Percentiles rank a stretch among this genome's conserved stretches.
These are phyloP conservation scores for Beta corolliflora DNA, from an alignment of 179 eudicot species.

Conservation along the genomic window DNA sequence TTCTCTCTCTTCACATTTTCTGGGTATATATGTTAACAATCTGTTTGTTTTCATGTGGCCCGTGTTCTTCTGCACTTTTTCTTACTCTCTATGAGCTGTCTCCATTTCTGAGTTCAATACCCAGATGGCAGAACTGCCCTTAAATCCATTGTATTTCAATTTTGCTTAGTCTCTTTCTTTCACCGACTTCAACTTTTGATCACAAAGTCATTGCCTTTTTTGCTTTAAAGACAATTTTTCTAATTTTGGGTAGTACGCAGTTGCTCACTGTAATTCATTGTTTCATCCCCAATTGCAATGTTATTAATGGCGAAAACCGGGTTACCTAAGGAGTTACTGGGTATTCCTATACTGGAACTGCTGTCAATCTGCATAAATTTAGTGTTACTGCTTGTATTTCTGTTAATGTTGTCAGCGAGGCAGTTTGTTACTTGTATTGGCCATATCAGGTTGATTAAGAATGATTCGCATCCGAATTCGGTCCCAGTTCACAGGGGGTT, in stretches of 20 bases:
- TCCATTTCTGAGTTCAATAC: constrained; percentile 29
- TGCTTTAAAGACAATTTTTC: background rate
- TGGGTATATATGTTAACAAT: constrained; percentile 24
- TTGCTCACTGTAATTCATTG: constrained; percentile 35
- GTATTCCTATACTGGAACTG: constrained; percentile 61
- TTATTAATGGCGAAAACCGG: constrained; percentile 26
- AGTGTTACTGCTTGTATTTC: constrained; percentile 62
- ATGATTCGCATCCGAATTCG: constrained; percentile 49
- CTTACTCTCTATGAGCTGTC: constrained; percentile 46
- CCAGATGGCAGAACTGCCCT: constrained; percentile 55
- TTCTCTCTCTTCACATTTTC: constrained; percentile 26
- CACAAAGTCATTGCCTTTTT: background rate
- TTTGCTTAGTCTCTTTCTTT: background rate
- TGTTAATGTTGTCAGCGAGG: constrained; percentile 65
- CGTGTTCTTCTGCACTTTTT: constrained; percentile 34
- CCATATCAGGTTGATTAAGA: constrained; percentile 59
- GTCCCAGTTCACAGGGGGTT: constrained; percentile 37
- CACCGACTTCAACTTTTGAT: constrained; percentile 21
- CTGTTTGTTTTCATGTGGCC: constrained; percentile 55
- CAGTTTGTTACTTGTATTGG: constrained; percentile 64
- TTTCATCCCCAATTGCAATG: constrained; percentile 17
- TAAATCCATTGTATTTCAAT: constrained; percentile 27
- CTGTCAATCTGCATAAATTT: constrained; percentile 69
- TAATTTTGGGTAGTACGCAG: constrained; percentile 25
- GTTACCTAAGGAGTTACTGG: constrained; percentile 35